phyloP scores from a whole-genome alignment of 805 yeast genomes.

The Blastobotrys terrestris region DNA sequence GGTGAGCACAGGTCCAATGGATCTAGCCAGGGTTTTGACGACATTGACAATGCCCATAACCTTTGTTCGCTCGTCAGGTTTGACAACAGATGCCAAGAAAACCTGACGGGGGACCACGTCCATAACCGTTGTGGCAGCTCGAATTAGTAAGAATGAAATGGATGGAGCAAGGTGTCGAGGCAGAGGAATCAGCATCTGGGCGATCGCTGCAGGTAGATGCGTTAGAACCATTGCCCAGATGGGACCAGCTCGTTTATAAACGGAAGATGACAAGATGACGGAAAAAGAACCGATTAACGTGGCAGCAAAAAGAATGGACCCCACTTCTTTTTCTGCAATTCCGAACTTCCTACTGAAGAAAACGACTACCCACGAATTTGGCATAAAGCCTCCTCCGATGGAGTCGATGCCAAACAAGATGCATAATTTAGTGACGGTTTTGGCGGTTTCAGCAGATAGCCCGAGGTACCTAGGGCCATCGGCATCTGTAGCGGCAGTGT shows the following conservation, averaged over 20 bases:
- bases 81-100: constrained; percentile 61
- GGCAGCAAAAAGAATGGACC: constrained; percentile 59
- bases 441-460: constrained; percentile 1
- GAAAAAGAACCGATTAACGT: constrained; percentile 61
- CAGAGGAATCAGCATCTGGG: constrained; percentile 50
- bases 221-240: constrained; percentile 65
- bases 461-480: not conserved
- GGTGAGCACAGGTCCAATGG: constrained; percentile 70
- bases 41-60: constrained; percentile 84
- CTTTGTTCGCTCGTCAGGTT: constrained; percentile 57
- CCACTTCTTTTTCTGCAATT: constrained; percentile 34
- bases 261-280: constrained; percentile 34
- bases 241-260: constrained; percentile 64
- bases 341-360: constrained; percentile 45
- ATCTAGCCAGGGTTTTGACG: constrained; percentile 75
- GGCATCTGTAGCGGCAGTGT: not conserved
- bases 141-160: constrained; percentile 44
- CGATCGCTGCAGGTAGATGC: constrained; percentile 69
- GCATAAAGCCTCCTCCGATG: constrained; percentile 83
- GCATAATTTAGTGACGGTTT: constrained; percentile 15
- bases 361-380: constrained; percentile 81
- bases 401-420: constrained; percentile 71
- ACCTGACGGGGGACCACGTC: constrained; percentile 89
- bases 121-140: constrained; percentile 66
- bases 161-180: constrained; percentile 39